Conservation (phyloP, 441 rosid species). For the Euphorbia celastroides region DNA sequence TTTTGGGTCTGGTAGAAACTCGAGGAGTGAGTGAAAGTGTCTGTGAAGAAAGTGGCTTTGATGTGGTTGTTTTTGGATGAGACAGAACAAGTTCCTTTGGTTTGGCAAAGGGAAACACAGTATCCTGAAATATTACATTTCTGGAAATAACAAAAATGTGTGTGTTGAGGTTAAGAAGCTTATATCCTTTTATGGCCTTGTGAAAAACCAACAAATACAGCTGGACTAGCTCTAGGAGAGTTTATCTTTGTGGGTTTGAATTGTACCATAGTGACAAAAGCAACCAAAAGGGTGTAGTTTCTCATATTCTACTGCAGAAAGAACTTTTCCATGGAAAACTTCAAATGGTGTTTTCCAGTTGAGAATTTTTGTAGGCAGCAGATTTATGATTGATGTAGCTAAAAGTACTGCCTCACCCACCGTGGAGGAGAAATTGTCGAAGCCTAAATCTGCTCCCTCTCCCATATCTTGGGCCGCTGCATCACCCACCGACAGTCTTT, state of each 20-base stretch:
- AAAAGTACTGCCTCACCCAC: background rate
- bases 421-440: too few relatives aligned
- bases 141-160: background rate
- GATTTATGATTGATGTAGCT: background rate
- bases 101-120: background rate
- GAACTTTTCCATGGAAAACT: background rate
- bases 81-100: too few relatives aligned
- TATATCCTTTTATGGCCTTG: background rate
- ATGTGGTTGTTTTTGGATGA: too few relatives aligned
- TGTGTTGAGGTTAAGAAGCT: background rate
- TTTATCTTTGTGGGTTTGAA: background rate
- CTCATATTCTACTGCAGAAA: too few relatives aligned
- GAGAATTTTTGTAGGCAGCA: background rate
- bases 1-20: too few relatives aligned
- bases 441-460: too few relatives aligned
- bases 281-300: background rate
- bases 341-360: background rate
- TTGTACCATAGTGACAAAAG: too few relatives aligned
- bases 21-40: too few relatives aligned
- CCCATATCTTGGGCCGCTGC: too few relatives aligned
- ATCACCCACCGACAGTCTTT: too few relatives aligned
- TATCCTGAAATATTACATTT: background rate
- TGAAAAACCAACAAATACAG: background rate
- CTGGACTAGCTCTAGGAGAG: background rate
- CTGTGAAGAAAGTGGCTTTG: too few relatives aligned